Conservation (phyloP, 805 yeast species). For the Pichia exigua region DNA sequence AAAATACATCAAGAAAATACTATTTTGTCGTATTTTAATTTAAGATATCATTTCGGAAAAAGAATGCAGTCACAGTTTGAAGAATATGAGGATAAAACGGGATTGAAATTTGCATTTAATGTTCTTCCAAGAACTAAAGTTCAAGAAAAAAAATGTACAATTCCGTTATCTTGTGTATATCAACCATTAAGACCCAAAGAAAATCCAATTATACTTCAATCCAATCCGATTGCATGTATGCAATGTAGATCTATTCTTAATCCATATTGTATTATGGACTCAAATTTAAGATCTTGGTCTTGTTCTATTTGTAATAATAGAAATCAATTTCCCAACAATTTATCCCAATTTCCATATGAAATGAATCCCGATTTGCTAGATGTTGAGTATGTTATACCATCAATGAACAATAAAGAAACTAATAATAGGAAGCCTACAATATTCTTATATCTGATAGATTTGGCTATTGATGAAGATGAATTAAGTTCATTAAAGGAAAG, state of each 20-base stretch:
- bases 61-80: slow-evolving; percentile 30
- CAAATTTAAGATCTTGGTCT: slow-evolving; percentile 35
- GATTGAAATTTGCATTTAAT: slow-evolving; percentile 72
- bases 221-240: slow-evolving; percentile 41
- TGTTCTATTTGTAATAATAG: slow-evolving; percentile 50
- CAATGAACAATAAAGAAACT: slow-evolving; percentile 1
- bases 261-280: slow-evolving; percentile 39
- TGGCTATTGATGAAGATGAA: slow-evolving; percentile 41
- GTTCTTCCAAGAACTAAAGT: slow-evolving; percentile 46
- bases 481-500: slow-evolving; percentile 45
- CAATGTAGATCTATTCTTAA: slow-evolving; percentile 47
- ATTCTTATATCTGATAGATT: slow-evolving; percentile 50
- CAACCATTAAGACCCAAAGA: slow-evolving; percentile 49
- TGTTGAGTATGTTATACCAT: slow-evolving; percentile 39
- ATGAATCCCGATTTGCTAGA: slow-evolving; percentile 36
- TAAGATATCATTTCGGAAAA: no score
- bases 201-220: slow-evolving; percentile 30
- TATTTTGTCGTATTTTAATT: no score
- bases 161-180: slow-evolving; percentile 51
- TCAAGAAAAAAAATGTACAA: slow-evolving; percentile 43
- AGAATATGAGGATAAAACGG: slow-evolving; percentile 60
- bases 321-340: slow-evolving; percentile 31
- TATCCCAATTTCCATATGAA: slow-evolving; percentile 29
- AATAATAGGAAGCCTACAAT: slow-evolving; percentile 32
- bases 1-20: no score